Evolutionary conservation across 2,329 filamentous ascomycete genomes (phyloP), one percentile per base, ranked within the genome.

Genomic region (Stagonosporopsis chrysanthemi): DNA sequence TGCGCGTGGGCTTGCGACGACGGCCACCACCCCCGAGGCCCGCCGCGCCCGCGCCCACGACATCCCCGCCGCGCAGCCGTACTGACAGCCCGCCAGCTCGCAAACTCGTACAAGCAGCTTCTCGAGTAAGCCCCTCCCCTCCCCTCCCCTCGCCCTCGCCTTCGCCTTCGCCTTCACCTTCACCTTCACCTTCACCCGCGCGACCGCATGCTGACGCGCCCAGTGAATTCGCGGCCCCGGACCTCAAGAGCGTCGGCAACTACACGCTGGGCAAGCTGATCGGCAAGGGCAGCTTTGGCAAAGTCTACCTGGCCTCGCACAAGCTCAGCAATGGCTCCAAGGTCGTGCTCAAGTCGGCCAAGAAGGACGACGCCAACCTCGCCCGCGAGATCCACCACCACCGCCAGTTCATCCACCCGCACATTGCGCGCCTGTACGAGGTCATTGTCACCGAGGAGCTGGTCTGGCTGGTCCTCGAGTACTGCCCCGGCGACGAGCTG

Each of bases 271-370:
- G 95, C 42, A 88, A 88, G 58, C 83, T 99, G 56, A 97, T 99
- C 74, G 95, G 95, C 66, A 99, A 98, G 75, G 95, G 95, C 56
- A 97, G 93, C 63, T 99, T 99, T 78, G 95, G 95, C 70, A 98
- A 97, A 80, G 95, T 99, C 71, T 99, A 99, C 77, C 84, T 99
- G 57, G 95, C 94, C 56, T 88, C 89, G 42, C 95, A 99, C 78
- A 98, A 97, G 78, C 91, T 99, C 77, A 98, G 92, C 72, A 97
- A 97, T 87, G 94, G 93, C 72, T 97, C 93, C 74, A 98, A 97
- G 87, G 95, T 99, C 69, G 95, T 99, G 33, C 91, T 99, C 79
- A 99, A 99, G 80, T 97, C 93, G 60, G 95, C 95, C 62, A 94
- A 95, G 75, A 97, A 97, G 77, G 90, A 93, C 74, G 95, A 99